Conservation (phyloP, 2,329 filamentous ascomycete genomes). For the Coniochaeta sp. region DNA sequence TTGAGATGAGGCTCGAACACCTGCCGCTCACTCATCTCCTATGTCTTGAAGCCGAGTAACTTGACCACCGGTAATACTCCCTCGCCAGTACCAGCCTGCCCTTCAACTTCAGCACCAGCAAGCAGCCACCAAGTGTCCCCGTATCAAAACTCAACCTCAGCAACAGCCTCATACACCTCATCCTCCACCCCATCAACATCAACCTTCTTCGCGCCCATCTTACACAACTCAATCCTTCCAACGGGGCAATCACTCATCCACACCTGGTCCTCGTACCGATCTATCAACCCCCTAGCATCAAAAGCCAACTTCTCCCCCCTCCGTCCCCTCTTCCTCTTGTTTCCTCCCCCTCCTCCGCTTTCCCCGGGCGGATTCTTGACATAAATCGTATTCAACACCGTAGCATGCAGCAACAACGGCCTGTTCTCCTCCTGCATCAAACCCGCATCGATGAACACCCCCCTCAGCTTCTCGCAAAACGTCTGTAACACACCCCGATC, state of each 20-base stretch:
- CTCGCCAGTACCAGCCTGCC: too few species aligned
- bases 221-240: constrained; percentile 71
- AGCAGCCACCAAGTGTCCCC: too few species aligned
- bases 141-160: constrained; percentile 38
- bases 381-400: constrained; percentile 81
- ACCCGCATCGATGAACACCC: constrained; percentile 45
- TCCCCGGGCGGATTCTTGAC: constrained; percentile 35
- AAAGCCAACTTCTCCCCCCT: constrained; percentile 35
- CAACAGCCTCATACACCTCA: constrained; percentile 46
- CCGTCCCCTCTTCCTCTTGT: constrained; percentile 11
- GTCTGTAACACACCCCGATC: constrained; percentile 37
- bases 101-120: too few species aligned
- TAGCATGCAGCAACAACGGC: constrained; percentile 72
- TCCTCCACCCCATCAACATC: constrained; percentile 45
- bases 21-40: too few species aligned
- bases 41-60: too few species aligned
- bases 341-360: constrained; percentile 15
- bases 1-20: too few species aligned
- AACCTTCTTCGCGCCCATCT: constrained; percentile 74
- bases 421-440: constrained; percentile 53
- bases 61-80: too few species aligned
- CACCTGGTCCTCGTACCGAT: constrained; percentile 53
- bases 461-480: constrained; percentile 52
- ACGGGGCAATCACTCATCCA: constrained; percentile 66
- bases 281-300: constrained; percentile 49